These are phyloP conservation scores for Sapria himalayana DNA, from an alignment of 345 rosid species.

Conservation along the genomic window DNA sequence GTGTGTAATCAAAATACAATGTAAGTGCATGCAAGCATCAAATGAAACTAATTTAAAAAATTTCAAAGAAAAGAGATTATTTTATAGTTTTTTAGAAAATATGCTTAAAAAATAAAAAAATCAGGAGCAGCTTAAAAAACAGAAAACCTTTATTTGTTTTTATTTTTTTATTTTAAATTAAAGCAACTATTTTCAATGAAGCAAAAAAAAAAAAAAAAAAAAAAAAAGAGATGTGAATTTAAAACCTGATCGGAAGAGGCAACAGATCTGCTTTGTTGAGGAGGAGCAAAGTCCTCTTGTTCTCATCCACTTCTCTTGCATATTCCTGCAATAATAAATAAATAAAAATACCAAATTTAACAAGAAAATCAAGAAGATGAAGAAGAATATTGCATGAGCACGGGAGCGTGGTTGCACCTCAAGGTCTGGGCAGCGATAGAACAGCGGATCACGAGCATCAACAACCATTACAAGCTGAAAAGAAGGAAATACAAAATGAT, in stretches of 20 bases:
- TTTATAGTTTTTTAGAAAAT: too few species aligned
- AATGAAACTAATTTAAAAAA: too few species aligned
- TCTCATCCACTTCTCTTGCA: constrained; percentile 56
- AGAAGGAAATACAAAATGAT: constrained; percentile 4
- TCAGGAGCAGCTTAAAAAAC: constrained; percentile 1
- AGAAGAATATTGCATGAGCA: constrained; percentile 4
- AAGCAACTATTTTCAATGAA: too few species aligned
- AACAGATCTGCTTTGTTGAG: constrained; percentile 92
- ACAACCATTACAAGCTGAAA: constrained; percentile 91
- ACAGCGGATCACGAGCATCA: constrained; percentile 83
- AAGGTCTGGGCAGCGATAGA: constrained; percentile 81
- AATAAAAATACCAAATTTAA: not conserved
- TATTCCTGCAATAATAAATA: constrained; percentile 29
- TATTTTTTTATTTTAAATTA: too few species aligned
- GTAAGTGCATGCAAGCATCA: too few species aligned
- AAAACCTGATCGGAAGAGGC: constrained; percentile 51
- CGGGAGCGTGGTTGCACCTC: constrained; percentile 31
- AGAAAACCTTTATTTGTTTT: too few species aligned
- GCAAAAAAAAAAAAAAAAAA: too few species aligned
- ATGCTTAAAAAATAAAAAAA: constrained; percentile 5
- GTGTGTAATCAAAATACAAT: too few species aligned
- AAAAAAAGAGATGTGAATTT: not conserved
- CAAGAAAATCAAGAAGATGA: not conserved
- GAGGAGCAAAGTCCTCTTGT: constrained; percentile 63
- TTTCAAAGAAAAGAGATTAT: too few species aligned